A percentile compares a stretch with the other conserved stretches of the same genome.
Conservation (phyloP, 2,329 filamentous ascomycete genomes). For the Diaporthe destruens region DNA sequence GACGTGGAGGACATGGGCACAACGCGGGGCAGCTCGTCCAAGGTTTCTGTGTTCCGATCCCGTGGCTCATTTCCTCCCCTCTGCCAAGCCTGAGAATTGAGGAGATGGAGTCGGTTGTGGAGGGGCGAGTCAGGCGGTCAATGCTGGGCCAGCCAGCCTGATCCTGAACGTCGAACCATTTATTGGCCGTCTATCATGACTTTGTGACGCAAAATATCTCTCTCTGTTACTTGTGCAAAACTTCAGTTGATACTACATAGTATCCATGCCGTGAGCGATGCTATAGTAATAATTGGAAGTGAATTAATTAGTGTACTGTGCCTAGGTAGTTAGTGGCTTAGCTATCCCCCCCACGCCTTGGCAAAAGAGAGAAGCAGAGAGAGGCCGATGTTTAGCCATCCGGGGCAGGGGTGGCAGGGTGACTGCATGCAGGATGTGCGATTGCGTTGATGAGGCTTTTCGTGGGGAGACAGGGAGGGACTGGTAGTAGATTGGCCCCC, state of each 20-base stretch:
- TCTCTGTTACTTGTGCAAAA: neutral
- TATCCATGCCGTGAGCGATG: neutral
- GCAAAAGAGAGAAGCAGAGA: constrained; percentile 18
- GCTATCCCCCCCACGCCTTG: constrained; percentile 8
- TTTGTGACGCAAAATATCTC: neutral
- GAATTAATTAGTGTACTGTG: no score
- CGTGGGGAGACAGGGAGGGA: constrained; percentile 27
- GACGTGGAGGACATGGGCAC: neutral
- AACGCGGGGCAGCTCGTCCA: constrained; percentile 24
- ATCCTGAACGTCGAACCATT: neutral
- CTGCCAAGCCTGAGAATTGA: constrained; percentile 23
- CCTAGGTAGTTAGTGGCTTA: no score
- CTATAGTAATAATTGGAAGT: neutral
- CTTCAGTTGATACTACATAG: no score
- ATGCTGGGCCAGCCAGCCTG: neutral
- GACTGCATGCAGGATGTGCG: neutral
- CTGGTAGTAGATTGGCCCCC: no score
- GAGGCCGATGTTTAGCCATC: constrained; percentile 30
- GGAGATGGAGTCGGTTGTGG: constrained; percentile 6
- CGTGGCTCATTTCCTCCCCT: constrained; percentile 19
- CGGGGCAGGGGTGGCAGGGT: neutral
- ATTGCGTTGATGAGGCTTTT: constrained; percentile 11
- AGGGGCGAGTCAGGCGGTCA: constrained; percentile 26
- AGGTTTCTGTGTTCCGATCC: neutral
- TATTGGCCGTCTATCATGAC: neutral